Conservation (phyloP, 1,139 yeast genomes). For the Candida tunisiensis region DNA sequence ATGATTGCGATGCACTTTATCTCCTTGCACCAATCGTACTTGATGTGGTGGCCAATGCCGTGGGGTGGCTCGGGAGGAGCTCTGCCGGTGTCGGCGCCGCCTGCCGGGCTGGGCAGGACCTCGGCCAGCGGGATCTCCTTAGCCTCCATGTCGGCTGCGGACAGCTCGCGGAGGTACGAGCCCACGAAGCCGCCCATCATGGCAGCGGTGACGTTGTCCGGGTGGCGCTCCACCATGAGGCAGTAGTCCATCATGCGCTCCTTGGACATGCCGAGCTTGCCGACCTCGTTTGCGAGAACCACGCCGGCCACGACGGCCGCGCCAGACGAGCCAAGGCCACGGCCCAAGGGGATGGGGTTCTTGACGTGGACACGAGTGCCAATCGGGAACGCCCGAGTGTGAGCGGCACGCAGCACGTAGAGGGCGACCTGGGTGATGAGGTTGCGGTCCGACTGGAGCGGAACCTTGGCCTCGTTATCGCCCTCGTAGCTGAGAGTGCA, state of each 20-base stretch:
- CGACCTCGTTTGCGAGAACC: conserved; percentile 77
- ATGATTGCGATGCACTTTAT: conserved; percentile 82
- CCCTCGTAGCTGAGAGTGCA: conserved; percentile 59
- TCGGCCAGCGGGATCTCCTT: conserved; percentile 74
- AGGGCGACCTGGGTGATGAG: conserved; percentile 86
- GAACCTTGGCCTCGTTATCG: conserved; percentile 65
- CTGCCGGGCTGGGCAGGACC: conserved; percentile 66
- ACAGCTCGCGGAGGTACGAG: conserved; percentile 69
- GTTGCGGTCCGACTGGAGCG: conserved; percentile 58
- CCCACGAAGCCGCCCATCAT: conserved; percentile 99
- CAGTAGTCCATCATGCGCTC: conserved; percentile 85
- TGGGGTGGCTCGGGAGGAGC: conserved; percentile 73
- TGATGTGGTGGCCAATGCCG: conserved; percentile 76
- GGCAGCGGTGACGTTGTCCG: conserved; percentile 96
- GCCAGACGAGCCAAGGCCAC: conserved; percentile 97
- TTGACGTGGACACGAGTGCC: conserved; percentile 73
- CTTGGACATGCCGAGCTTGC: conserved; percentile 53
- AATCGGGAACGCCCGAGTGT: conserved; percentile 52
- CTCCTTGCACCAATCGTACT: conserved; percentile 66
- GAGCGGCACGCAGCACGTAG: conserved; percentile 75
- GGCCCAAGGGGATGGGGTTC: conserved; percentile 89
- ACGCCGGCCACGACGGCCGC: conserved; percentile 98
- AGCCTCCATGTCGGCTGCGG: conserved; percentile 49
- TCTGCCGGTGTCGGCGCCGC: conserved; percentile 46
- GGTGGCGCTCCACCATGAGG: conserved; percentile 93